Base-by-base conservation (phyloP, 441 rosid species). In the Pelargonium cotyledonis region DNA sequence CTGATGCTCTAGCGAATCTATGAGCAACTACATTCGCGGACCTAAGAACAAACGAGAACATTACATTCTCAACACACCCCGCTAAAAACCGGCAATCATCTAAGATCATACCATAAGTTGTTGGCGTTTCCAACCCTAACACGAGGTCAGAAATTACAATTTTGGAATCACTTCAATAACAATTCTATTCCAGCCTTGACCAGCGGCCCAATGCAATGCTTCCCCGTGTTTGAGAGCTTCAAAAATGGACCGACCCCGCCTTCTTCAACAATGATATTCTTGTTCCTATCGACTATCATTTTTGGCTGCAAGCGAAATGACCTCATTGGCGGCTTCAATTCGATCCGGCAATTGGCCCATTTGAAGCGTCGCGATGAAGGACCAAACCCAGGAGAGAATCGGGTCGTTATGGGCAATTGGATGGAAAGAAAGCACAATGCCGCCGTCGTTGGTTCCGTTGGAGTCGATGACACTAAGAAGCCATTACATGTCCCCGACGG, bases 341-440 rank as follows among this genome's bases (percentile, higher is more conserved):
- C 86, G 79, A 40, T 82, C 80, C 65, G 73, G 79, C 2, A 75
- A 67, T 68, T 79, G 82, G 14, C 86, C 87, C 90, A 81, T 80
- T 46, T 81, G 86, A 26, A 87, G 55, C 0, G 84, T 76, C 5
- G 84, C 82, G 12, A 87, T 78, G 29, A 21, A 77, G 70, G 83
- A 77, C 91, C 91, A 87, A 3, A 87, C 86, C 91, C 91, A 85
- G 8, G 89, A 88, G 31, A 87, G 81, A 35, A 84, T 85, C 0
- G 88, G 91, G 73, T 87, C 89, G 69, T 83, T 82, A 26, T 86
- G 83, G 14, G 89, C 89, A 57, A 87, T 84, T 0, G 89, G 92
- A 10, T 88, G 89, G 21, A 85, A 78, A 15, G 89, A 75, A 11
- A 81, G 73, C 49, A 44, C 49, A 1, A 44, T 44, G 1, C 49